Percentiles rank a stretch among this genome's conserved stretches.
These are phyloP conservation scores for Iberis pinnata DNA, from an alignment of 345 rosid genomes.

Conservation along the genomic window DNA sequence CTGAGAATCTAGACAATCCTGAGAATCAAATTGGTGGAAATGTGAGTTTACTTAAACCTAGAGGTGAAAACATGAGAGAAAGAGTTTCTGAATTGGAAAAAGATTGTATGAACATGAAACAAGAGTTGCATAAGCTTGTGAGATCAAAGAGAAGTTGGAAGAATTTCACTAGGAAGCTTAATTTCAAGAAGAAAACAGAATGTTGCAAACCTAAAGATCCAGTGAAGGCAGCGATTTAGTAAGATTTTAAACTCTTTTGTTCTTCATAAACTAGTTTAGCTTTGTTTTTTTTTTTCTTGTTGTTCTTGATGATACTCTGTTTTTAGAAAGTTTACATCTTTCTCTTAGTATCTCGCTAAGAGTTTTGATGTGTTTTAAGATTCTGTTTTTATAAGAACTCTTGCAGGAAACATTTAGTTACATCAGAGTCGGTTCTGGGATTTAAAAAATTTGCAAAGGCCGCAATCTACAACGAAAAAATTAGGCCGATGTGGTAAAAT, in stretches of 20 bases:
- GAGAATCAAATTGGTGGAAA: constrained; percentile 34
- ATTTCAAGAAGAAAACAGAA: constrained; percentile 47
- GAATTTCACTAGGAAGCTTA: constrained; percentile 41
- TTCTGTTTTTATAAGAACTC: too few relatives aligned
- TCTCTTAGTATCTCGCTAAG: too few relatives aligned
- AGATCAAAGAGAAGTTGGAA: constrained; percentile 56
- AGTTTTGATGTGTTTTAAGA: too few relatives aligned
- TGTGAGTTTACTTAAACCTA: constrained; percentile 19
- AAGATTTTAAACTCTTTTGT: not conserved
- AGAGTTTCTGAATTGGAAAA: constrained; percentile 60
- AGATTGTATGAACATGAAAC: constrained; percentile 59
- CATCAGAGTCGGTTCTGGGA: too few relatives aligned
- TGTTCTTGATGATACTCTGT: constrained; percentile 7
- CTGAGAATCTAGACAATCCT: constrained; percentile 51
- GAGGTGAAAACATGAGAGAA: constrained; percentile 40
- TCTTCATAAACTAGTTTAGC: constrained; percentile 9
- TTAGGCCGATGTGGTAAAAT: too few relatives aligned
- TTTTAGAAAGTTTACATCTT: constrained; percentile 8
- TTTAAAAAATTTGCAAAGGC: too few relatives aligned
- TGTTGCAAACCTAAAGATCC: constrained; percentile 45
- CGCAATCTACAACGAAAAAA: too few relatives aligned
- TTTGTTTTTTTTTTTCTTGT: constrained; percentile 15
- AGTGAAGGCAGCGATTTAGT: constrained; percentile 28
- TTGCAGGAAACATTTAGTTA: too few relatives aligned
- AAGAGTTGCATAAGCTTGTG: constrained; percentile 53